Evolutionary conservation across 2,329 filamentous ascomycete species (phyloP), one percentile per base, ranked within the genome.

Genomic region (Neonectria magnoliae): DNA sequence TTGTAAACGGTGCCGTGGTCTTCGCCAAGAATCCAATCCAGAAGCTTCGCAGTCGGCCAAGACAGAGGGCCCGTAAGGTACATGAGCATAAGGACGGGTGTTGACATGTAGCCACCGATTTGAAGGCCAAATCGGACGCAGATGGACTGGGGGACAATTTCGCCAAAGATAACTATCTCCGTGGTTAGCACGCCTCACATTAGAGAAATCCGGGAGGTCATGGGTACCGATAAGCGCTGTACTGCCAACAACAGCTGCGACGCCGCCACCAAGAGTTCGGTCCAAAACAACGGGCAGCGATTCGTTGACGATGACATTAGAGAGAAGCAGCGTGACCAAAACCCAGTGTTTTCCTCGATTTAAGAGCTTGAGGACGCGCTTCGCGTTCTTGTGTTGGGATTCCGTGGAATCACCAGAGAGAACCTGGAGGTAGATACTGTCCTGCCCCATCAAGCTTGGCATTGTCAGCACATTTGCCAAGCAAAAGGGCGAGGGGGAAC

Each of bases 301-400:
- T 81, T 98, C 96, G 79, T 99, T 98, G 70, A 97, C 97, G 74
- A 99, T 97, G 76, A 99, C 96, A 78, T 99, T 99, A 78, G 94
- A 94, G 60, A 99, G 84, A 8, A 99, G 87, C 27, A 99, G 83
- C 3, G 96, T 98, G 58, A 99, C 96, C 62, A 99, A 84, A 20
- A 99, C 95, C 96, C 96, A 99, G 80, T 99, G 96, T 79, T 99
- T 99, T 73, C 96, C 96, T 73, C 88, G 91, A 69, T 93, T 89
- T 60, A 99, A 82, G 29, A 99, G 83, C 47, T 89, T 85, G 71
- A 96, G 85, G 11, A 99, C 96, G 68, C 89, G 91, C 61, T 87
- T 88, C 1, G 96, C 96, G 76, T 98, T 93, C 76, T 90, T 93
- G 75, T 90, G 91, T 81, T 98, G 95, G n/a, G 90, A 85, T 60